phyloP scores from a whole-genome alignment of 495 filamentous ascomycete genomes.

The Melanomma pulvis-pyrius region DNA sequence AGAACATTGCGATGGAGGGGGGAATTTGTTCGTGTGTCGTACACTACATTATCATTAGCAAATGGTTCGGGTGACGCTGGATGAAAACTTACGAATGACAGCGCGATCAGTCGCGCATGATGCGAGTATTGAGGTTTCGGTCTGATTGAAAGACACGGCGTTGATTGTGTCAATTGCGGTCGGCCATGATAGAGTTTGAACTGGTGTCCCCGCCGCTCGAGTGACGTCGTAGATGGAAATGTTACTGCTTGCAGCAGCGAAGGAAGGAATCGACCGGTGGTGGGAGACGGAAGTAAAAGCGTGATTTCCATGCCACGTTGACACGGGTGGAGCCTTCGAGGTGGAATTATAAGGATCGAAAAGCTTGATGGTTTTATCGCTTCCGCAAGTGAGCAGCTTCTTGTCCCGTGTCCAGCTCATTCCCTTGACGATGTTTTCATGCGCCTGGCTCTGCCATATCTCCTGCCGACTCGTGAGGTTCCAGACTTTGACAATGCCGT shows the following conservation, averaged over 20 bases:
- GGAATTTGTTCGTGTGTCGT: conserved; percentile 84
- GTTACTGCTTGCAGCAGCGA: conserved; percentile 70
- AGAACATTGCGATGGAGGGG: conserved; percentile 79
- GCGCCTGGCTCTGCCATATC: conserved; percentile 77
- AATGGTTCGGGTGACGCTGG: background rate
- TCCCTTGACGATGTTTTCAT: conserved; percentile 89
- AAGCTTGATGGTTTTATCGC: conserved; percentile 82
- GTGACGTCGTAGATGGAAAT: conserved; percentile 88
- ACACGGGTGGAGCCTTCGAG: conserved; percentile 63
- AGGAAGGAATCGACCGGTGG: conserved; percentile 72
- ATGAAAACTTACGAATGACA: conserved; percentile 55
- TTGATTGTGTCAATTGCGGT: conserved; percentile 90
- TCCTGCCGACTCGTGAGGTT: conserved; percentile 78
- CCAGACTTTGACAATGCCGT: conserved; percentile 88
- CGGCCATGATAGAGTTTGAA: conserved; percentile 83
- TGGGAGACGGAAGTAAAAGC: conserved; percentile 85
- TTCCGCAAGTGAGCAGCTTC: conserved; percentile 87
- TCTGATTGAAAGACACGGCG: conserved; percentile 86
- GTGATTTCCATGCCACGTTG: conserved; percentile 78
- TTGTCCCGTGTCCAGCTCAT: conserved; percentile 82
- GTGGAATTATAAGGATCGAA: conserved; percentile 83
- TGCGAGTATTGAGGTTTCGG: conserved; percentile 86
- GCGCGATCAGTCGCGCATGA: conserved; percentile 82
- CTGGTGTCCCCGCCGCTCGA: conserved; percentile 68
- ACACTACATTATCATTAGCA: conserved; percentile 50